Conservation (phyloP, 345 rosid species). For the Brassica cretica region DNA sequence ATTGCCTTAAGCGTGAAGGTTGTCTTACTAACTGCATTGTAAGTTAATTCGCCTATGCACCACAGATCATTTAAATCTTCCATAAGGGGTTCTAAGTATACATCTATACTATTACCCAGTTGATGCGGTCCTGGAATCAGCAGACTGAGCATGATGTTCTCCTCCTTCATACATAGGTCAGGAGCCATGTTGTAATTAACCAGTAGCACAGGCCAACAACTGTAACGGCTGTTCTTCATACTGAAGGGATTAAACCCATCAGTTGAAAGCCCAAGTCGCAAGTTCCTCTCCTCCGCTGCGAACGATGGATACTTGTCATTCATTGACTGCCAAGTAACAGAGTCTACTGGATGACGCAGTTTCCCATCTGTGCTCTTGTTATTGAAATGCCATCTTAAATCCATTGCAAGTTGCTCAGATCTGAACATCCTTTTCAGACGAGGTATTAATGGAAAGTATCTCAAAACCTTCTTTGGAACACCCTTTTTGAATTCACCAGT, state of each 20-base stretch:
- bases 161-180: background rate
- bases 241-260: background rate
- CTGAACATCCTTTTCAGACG: background rate
- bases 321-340: background rate
- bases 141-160: background rate
- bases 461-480: background rate
- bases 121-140: background rate
- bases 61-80: background rate
- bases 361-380: background rate
- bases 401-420: background rate
- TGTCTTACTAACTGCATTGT: background rate
- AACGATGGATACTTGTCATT: background rate
- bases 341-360: background rate
- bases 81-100: background rate
- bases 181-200: background rate
- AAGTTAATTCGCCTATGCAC: background rate
- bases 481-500: background rate
- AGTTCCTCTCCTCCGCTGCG: background rate
- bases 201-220: background rate
- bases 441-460: background rate
- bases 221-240: background rate
- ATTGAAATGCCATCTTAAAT: too few species aligned
- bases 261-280: background rate
- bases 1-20: background rate
- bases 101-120: conserved; percentile 1